A percentile compares a stretch with the other conserved stretches of the same genome.
These are phyloP conservation scores for Piromyces sp. DNA, from an alignment of 192 early-diverging fungal species.

Conservation along the genomic window DNA sequence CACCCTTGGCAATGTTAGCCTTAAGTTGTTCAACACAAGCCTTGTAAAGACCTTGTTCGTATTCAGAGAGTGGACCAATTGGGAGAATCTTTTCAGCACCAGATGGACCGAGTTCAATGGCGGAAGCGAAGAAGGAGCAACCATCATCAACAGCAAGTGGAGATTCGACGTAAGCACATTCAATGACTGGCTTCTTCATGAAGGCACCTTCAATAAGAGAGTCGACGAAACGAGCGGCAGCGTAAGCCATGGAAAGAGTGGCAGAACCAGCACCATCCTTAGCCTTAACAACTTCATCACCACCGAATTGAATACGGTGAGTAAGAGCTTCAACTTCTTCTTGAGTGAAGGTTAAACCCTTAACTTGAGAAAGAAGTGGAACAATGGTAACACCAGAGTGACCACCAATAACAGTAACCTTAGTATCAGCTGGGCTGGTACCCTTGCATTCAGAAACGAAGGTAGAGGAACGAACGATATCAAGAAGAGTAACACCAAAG, in stretches of 20 bases:
- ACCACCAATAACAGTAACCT: slow-evolving; percentile 18
- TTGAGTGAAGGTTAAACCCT: slow-evolving; percentile 48
- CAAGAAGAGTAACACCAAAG: slow-evolving; percentile 89
- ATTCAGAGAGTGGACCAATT: slow-evolving; percentile 48
- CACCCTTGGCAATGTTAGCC: slow-evolving; percentile 77
- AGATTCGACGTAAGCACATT: slow-evolving; percentile 72
- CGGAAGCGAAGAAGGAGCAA: slow-evolving; percentile 53
- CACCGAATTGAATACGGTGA: slow-evolving; percentile 90
- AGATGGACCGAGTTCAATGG: slow-evolving; percentile 48
- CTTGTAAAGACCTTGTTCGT: slow-evolving; percentile 63
- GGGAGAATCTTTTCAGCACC: slow-evolving; percentile 80
- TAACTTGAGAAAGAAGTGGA: slow-evolving; percentile 63
- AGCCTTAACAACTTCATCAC: slow-evolving; percentile 96
- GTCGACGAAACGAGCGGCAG: slow-evolving; percentile 71
- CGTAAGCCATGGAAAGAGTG: slow-evolving; percentile 74
- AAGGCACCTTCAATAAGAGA: slow-evolving; percentile 54
- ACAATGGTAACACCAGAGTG: slow-evolving; percentile 93
- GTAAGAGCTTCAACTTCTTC: slow-evolving; percentile 75
- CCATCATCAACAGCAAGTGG: slow-evolving; percentile 37
- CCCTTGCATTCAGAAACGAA: slow-evolving; percentile 70
- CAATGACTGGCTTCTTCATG: slow-evolving; percentile 57
- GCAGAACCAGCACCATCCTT: slow-evolving; percentile 63
- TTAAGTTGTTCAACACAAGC: slow-evolving; percentile 67
- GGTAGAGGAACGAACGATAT: slow-evolving; percentile 81
- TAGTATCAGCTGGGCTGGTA: slow-evolving; percentile 45